Evolutionary conservation across 768 basidiomycete genomes (phyloP), one percentile per base, ranked within the genome.

Genomic region (Boletellus emodensis): DNA sequence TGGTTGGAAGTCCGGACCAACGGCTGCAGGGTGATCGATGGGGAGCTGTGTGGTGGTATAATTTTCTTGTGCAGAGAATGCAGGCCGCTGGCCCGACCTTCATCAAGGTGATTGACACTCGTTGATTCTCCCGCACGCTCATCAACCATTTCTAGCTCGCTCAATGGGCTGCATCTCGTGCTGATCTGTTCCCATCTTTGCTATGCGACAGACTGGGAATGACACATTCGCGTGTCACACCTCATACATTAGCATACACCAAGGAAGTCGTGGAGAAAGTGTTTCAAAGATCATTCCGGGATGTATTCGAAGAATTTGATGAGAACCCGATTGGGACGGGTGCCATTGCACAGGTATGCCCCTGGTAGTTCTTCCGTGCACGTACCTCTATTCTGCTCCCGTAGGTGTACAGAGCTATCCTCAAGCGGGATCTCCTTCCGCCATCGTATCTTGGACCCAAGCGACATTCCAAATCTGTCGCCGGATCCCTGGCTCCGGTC

Each of bases 21-120:
- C 69, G 71, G 42, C 72, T 82, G 40, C 78, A 77, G 12, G 87
- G 88, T 14, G 92, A 94, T 55, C 79, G 82, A 59, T 93, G 91
- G 91, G 93, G 93, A 34, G 93, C 92, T 1, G 78, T 94, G 3
- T 96, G 93, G 95, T 99, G 96, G 96, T 98, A 97, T 64, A 80
- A 77, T n/a, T 78, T 91, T 45, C 73, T 99, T 14, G 91, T 93
- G 7, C 72, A 70, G 39, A 86, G 85, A 66, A 98, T 99, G 96
- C 85, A 94, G 70, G 75, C 83, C 6, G 95, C 95, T 9, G 96
- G 96, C 1, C 96, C 96, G 14, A 95, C 94, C 0, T 98, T 98
- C 68, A 90, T 90, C 68, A 99, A 99, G 82, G 92, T 89, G 60
- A 48, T 72, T 59, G 36, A 20, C 38, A 41, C 17, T 30, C 28